Percentiles rank a stretch among this genome's conserved stretches.
These are phyloP conservation scores for Serendipita sp. DNA, from an alignment of 1,284 basidiomycete species.

Conservation along the genomic window DNA sequence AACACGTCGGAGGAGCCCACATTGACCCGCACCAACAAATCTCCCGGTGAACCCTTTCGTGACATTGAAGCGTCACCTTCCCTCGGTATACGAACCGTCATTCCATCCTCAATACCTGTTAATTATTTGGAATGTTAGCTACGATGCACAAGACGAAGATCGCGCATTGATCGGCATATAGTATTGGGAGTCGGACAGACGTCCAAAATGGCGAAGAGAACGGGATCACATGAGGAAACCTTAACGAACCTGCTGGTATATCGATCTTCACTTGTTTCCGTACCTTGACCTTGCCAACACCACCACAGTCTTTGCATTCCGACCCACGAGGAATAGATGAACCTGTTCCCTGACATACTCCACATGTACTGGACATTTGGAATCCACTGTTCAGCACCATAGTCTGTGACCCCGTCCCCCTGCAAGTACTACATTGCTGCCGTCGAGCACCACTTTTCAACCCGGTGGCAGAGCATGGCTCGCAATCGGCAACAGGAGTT, in stretches of 20 bases:
- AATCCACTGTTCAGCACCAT: constrained; percentile 91
- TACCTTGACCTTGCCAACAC: constrained; percentile 76
- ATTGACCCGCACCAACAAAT: constrained; percentile 78
- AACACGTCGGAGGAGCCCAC: constrained; percentile 78
- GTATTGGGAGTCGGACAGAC: too few species aligned
- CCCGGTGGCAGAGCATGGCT: constrained; percentile 75
- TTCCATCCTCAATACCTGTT: constrained; percentile 89
- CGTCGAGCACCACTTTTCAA: constrained; percentile 80
- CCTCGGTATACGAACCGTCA: constrained; percentile 75
- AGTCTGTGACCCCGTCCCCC: constrained; percentile 77
- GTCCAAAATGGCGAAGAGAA: too few species aligned
- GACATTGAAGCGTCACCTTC: constrained; percentile 78
- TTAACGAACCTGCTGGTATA: constrained; percentile 63
- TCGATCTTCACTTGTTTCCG: constrained; percentile 71
- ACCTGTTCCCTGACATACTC: constrained; percentile 73
- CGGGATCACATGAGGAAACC: too few species aligned
- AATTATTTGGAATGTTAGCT: neutral
- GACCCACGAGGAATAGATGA: constrained; percentile 64
- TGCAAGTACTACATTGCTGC: constrained; percentile 66
- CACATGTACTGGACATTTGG: constrained; percentile 93
- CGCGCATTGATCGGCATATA: neutral
- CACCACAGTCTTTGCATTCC: constrained; percentile 71
- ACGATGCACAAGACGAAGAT: neutral
- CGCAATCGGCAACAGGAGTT: constrained; percentile 74
- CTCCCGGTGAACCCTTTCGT: constrained; percentile 65